Percentiles rank a stretch among this genome's conserved stretches.
These are phyloP conservation scores for Paratrypanosoma confusum DNA, from an alignment of 208 protist genomes.

Conservation along the genomic window DNA sequence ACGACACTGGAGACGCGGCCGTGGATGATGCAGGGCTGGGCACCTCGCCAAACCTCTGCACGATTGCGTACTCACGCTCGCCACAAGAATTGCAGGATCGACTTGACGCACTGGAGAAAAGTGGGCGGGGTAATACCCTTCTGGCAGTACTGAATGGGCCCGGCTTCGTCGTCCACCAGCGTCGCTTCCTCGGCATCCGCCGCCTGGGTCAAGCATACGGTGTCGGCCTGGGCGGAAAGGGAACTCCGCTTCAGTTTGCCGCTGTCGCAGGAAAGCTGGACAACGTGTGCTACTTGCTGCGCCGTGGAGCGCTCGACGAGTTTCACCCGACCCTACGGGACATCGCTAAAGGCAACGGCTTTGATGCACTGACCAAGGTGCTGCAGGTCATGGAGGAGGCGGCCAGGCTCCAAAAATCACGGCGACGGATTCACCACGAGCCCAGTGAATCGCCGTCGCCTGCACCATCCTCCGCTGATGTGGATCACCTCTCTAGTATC, in stretches of 20 bases:
- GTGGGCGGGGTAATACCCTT: too few species aligned
- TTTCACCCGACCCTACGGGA: not conserved
- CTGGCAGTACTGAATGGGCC: slow-evolving; percentile 18
- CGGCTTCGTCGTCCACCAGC: slow-evolving; percentile 50
- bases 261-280: slow-evolving; percentile 59
- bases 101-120: slow-evolving; percentile 12
- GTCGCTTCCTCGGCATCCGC: slow-evolving; percentile 65
- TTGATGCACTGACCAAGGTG: too few species aligned
- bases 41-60: slow-evolving; percentile 77
- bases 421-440: too few species aligned
- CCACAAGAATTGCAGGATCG: slow-evolving; percentile 29
- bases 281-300: slow-evolving; percentile 63
- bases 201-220: slow-evolving; percentile 20
- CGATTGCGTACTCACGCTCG: slow-evolving; percentile 50
- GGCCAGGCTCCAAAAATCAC: too few species aligned
- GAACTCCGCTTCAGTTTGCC: slow-evolving; percentile 72
- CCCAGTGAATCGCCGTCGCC: too few species aligned
- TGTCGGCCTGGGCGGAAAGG: slow-evolving; percentile 65
- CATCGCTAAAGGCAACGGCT: not conserved
- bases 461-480: too few species aligned
- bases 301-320: slow-evolving; percentile 37
- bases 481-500: too few species aligned
- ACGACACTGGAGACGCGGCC: too few species aligned
- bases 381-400: too few species aligned
- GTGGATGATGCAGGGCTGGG: too few species aligned